Evolutionary conservation across 208 protist species (phyloP), one percentile per base, ranked within the genome.

Genomic region (Leishmania aethiopica): DNA sequence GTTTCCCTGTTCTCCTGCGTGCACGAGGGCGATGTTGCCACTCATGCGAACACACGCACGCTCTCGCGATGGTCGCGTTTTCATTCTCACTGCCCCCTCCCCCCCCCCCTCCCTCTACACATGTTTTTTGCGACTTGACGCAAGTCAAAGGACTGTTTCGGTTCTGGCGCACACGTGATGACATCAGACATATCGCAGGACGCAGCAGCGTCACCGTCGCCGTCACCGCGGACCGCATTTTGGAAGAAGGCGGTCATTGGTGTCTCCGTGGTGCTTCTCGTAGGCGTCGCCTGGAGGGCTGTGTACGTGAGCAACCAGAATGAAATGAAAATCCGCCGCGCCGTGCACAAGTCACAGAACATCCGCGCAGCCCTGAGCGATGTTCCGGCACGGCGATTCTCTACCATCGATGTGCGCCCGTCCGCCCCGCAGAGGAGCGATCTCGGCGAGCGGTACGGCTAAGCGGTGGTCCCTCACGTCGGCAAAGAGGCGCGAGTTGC

Each of bases 241-340:
- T 90, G 77, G 74, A 77, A 78, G 55, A 78, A 78, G 69, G 75
- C 84, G n/a, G 19, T 89, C 1, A 64, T 92, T 10, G 82, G 75
- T 37, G 74, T 75, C 57, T 79, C 80, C 2, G 66, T 90, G 1
- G 69, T 91, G 6, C 57, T 89, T 4, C 51, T 85, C 10, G 59
- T 90, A 57, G 89, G 69, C 22, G 76, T 86, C 11, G 83, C 79
- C 1, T 96, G 93, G 92, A 66, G 89, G 4, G 64, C 83, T 10
- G 83, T 94, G 49, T 96, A 95, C 80, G 79, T 83, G 37, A 84
- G 85, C 22, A 96, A 96, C 82, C 90, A 95, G 35, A 72, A 78
- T 0, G 90, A 95, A 59, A 83, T 95, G 49, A 25, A 84, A 25
- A 1, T 86, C 22, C 88, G 86, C 0, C 84, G 87, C 17, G 80